Evolutionary conservation across 177 flowering plant genomes (phyloP).

Genomic region (Vitis hybrid): DNA sequence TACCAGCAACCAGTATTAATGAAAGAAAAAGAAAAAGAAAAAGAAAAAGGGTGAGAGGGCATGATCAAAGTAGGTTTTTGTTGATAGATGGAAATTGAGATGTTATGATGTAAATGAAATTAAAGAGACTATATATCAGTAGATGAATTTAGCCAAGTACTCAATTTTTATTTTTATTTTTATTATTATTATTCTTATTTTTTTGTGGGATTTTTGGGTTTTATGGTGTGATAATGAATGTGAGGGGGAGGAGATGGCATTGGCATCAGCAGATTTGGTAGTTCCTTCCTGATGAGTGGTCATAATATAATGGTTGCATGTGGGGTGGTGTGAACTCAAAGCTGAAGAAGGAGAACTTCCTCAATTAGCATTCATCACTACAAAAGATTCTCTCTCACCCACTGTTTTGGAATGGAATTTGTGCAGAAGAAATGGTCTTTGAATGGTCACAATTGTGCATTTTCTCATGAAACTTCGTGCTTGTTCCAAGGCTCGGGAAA

Average conservation of each 20-base stretch:
- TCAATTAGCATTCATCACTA: constrained; percentile 16
- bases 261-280: constrained; percentile 21
- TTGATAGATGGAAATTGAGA: not conserved
- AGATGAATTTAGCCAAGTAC: too few species aligned
- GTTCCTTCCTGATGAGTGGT: constrained; percentile 4
- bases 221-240: constrained; percentile 1
- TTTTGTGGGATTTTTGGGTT: not conserved
- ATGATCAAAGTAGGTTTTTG: not conserved
- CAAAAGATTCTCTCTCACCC: constrained; percentile 19
- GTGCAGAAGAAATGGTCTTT: not conserved
- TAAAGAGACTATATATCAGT: too few species aligned
- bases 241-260: constrained; percentile 6
- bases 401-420: not conserved
- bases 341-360: constrained; percentile 16
- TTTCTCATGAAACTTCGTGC: too few species aligned
- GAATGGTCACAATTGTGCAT: not conserved
- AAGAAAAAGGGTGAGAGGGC: too few species aligned
- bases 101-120: not conserved
- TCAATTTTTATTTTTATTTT: too few species aligned
- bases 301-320: constrained; percentile 21
- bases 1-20: not conserved
- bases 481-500: too few species aligned
- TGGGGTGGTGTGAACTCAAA: constrained; percentile 13
- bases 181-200: too few species aligned
- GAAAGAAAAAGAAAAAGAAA: not conserved